These are phyloP conservation scores for Diphasiastrum complanatum DNA, from an alignment of 83 land plant genomes.

Conservation along the genomic window DNA sequence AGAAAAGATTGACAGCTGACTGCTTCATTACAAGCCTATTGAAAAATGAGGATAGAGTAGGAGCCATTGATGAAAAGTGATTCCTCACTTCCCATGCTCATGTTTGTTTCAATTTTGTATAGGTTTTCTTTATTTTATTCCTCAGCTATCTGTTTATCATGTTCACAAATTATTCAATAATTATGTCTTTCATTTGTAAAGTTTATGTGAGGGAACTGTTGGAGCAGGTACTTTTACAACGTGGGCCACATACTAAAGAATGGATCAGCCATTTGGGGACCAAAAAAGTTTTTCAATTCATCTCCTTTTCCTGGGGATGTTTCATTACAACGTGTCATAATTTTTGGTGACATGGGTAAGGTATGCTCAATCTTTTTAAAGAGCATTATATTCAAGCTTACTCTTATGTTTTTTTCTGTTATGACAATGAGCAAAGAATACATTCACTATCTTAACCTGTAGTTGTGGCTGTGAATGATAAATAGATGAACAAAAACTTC, in stretches of 20 bases:
- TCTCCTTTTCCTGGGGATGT: constrained; percentile 89
- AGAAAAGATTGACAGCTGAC: no score
- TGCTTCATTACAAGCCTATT: no score
- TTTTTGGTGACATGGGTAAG: constrained; percentile 99
- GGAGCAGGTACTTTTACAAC: constrained; percentile 65
- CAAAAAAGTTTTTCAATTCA: constrained; percentile 50
- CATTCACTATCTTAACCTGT: no score
- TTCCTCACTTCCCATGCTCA: background rate
- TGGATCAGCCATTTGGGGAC: constrained; percentile 59
- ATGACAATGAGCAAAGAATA: no score
- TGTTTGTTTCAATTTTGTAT: no score
- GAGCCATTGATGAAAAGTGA: no score
- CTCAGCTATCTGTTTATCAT: background rate
- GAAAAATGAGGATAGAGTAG: no score
- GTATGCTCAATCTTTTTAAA: constrained; percentile 18
- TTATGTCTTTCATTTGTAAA: background rate
- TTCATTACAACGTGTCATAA: constrained; percentile 72
- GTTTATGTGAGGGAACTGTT: background rate
- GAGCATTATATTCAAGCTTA: no score
- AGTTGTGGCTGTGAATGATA: no score
- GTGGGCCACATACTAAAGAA: constrained; percentile 61
- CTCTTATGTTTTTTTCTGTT: no score
- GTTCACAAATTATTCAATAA: background rate
- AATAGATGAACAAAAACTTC: no score
- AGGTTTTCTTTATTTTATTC: no score